These are phyloP conservation scores for Piromyces sp. DNA, from an alignment of 192 early-diverging fungal genomes.

Conservation along the genomic window DNA sequence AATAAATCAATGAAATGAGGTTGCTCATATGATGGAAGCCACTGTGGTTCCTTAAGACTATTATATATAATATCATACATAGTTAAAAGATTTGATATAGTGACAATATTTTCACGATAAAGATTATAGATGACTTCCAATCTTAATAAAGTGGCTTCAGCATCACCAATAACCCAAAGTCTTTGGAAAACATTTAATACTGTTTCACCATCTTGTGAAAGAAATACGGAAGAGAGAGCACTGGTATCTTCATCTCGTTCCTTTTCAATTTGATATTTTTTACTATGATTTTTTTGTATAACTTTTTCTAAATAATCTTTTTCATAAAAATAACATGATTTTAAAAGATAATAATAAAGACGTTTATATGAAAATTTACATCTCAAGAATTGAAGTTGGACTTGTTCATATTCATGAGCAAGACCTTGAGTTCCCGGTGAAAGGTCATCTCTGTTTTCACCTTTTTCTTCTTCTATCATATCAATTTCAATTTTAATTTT, in stretches of 20 bases:
- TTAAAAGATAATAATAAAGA: slow-evolving; percentile 19
- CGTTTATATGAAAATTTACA: not conserved
- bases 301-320: slow-evolving; percentile 12
- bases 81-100: slow-evolving; percentile 9
- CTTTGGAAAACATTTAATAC: slow-evolving; percentile 12
- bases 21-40: slow-evolving; percentile 7
- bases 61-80: slow-evolving; percentile 10
- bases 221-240: slow-evolving; percentile 1
- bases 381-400: not conserved
- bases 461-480: slow-evolving; percentile 6
- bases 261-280: slow-evolving; percentile 1
- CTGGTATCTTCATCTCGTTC: slow-evolving; percentile 1
- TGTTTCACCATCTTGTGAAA: slow-evolving; percentile 19
- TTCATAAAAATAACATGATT: slow-evolving; percentile 19
- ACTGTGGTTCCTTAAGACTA: slow-evolving; percentile 1
- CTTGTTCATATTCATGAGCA: not conserved
- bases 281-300: not conserved
- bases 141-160: slow-evolving; percentile 16
- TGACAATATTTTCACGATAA: slow-evolving; percentile 16
- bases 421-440: not conserved
- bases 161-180: slow-evolving; percentile 21
- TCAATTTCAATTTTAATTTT: slow-evolving; percentile 21
- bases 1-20: slow-evolving; percentile 18
- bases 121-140: slow-evolving; percentile 20
- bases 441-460: not conserved